phyloP scores from a whole-genome alignment of 176 grass and related monocot genomes.

The Neostapfia colusana region DNA sequence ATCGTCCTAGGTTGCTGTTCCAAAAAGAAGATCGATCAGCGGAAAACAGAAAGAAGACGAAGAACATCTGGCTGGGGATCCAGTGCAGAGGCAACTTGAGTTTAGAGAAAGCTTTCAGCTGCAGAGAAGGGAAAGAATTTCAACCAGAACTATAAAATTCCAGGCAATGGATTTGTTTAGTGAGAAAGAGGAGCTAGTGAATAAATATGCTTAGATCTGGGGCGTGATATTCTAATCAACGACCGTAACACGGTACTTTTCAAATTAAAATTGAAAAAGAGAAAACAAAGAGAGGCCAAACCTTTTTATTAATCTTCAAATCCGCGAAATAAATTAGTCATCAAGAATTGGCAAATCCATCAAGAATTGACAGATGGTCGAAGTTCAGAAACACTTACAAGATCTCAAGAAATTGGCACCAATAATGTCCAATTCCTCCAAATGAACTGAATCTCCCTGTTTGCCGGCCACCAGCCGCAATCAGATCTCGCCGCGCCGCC shows the following conservation, averaged over 20 bases:
- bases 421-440: background rate
- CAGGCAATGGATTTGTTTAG: background rate
- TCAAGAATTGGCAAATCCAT: conserved; percentile 25
- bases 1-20: conserved; percentile 28
- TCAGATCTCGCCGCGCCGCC: conserved; percentile 38
- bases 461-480: background rate
- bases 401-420: conserved; percentile 20
- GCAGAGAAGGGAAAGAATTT: background rate
- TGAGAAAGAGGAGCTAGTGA: conserved; percentile 20
- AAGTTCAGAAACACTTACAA: conserved; percentile 33
- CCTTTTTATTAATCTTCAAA: conserved; percentile 20
- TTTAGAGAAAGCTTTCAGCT: conserved; percentile 1
- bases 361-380: background rate
- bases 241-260: conserved; percentile 26
- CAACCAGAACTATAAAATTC: background rate
- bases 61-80: conserved; percentile 16
- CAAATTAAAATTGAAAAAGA: conserved; percentile 3
- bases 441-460: conserved; percentile 6
- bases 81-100: background rate
- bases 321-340: conserved; percentile 21
- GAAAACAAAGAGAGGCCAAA: background rate
- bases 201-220: conserved; percentile 36
- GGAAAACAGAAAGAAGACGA: background rate
- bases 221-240: conserved; percentile 38
- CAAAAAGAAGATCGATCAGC: background rate